Evolutionary conservation across 1,284 basidiomycete species (phyloP).

Genomic region (Irpex rosettiformis): DNA sequence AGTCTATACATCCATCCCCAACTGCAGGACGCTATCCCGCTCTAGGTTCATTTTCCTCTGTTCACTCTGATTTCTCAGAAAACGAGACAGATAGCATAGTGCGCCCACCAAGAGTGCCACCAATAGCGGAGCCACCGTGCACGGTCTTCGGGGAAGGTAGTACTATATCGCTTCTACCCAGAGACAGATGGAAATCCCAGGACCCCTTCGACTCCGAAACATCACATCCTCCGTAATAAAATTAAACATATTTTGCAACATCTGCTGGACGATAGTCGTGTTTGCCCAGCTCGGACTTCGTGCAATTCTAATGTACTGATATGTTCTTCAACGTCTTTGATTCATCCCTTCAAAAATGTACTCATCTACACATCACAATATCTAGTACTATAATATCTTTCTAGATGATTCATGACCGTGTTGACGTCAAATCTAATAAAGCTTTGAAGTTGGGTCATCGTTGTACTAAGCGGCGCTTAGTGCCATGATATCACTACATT

Average conservation of each 20-base stretch:
- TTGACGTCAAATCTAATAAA: no score
- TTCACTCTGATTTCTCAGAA: not conserved
- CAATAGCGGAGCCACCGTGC: not conserved
- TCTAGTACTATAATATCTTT: no score
- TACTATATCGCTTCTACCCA: not conserved
- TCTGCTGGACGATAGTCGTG: no score
- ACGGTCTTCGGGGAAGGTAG: not conserved
- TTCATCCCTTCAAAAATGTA: no score
- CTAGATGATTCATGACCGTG: no score
- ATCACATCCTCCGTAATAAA: not conserved
- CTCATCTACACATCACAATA: no score
- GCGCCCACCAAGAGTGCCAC: not conserved
- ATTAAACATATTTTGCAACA: no score
- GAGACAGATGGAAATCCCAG: not conserved
- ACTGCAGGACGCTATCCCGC: not conserved
- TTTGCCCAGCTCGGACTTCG: not conserved
- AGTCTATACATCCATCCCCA: not conserved
- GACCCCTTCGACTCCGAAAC: not conserved
- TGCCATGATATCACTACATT: not conserved
- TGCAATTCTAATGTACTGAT: no score
- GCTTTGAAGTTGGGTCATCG: no score
- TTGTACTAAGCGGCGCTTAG: not conserved
- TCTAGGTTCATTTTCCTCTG: not conserved
- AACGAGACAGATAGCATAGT: not conserved
- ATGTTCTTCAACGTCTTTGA: no score